A percentile compares a stretch with the other conserved stretches of the same genome.
These are phyloP conservation scores for Naganishia onofrii DNA, from an alignment of 768 basidiomycete species.

Conservation along the genomic window DNA sequence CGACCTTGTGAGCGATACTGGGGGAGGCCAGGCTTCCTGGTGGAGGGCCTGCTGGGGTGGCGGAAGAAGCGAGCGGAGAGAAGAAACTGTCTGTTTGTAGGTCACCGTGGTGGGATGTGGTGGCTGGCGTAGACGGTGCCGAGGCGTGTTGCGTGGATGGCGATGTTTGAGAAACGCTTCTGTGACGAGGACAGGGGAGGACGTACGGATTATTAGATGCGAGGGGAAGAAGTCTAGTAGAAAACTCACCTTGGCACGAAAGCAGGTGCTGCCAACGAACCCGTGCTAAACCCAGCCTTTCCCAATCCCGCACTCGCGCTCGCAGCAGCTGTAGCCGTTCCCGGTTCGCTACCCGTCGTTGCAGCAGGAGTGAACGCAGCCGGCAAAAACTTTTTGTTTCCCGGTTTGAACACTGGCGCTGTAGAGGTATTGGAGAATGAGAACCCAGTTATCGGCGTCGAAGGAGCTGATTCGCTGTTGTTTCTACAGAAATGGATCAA, in stretches of 20 bases:
- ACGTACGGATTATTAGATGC: not conserved
- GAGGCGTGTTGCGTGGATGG: slow-evolving; percentile 8
- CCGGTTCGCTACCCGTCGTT: not conserved
- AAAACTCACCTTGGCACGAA: slow-evolving; percentile 24
- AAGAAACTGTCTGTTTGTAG: slow-evolving; percentile 22
- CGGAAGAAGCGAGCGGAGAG: slow-evolving; percentile 1
- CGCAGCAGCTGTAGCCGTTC: not conserved
- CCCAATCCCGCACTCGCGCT: not conserved
- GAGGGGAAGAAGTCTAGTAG: not conserved
- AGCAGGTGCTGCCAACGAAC: slow-evolving; percentile 21
- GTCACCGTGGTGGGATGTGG: slow-evolving; percentile 9
- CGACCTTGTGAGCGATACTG: slow-evolving; percentile 13
- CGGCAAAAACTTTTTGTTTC: slow-evolving; percentile 4
- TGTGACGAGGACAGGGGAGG: not conserved
- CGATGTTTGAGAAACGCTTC: not conserved
- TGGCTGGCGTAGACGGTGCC: not conserved
- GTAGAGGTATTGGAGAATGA: slow-evolving; percentile 14
- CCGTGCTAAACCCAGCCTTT: slow-evolving; percentile 21
- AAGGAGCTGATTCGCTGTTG: slow-evolving; percentile 5
- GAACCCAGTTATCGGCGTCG: slow-evolving; percentile 1
- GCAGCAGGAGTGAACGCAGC: not conserved
- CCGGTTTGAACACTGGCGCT: slow-evolving; percentile 26
- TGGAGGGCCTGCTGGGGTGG: not conserved
- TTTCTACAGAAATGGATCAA: not conserved
- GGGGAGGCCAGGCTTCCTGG: slow-evolving; percentile 12